Conservation (phyloP, 768 basidiomycete species). For the Lactarius evosmus region DNA sequence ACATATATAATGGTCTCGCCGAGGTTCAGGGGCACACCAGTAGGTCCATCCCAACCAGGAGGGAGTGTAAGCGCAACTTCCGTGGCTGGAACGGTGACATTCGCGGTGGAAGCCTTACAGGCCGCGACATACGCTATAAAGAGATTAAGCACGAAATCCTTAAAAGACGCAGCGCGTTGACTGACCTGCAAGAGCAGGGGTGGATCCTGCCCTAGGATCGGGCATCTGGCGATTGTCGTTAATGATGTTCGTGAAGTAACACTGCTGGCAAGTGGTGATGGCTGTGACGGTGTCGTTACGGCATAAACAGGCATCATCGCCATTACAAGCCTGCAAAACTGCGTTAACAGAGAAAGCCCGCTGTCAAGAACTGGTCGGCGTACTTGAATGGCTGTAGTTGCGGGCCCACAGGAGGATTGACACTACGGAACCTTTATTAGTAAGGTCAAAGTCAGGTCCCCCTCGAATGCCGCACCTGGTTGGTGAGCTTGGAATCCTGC, state of each 20-base stretch:
- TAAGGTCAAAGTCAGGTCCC: neutral
- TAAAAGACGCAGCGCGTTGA: neutral
- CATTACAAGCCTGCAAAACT: constrained; percentile 41
- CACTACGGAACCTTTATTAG: constrained; percentile 36
- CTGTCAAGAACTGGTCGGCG: constrained; percentile 6
- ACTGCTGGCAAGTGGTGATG: constrained; percentile 59
- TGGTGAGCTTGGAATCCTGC: constrained; percentile 33
- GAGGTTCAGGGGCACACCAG: constrained; percentile 44
- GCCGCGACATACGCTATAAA: constrained; percentile 51
- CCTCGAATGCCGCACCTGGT: constrained; percentile 31
- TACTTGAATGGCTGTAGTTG: constrained; percentile 32
- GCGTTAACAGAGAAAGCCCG: neutral
- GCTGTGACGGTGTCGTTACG: constrained; percentile 38
- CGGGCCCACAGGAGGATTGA: constrained; percentile 32
- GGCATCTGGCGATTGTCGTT: constrained; percentile 44
- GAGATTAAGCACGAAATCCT: neutral
- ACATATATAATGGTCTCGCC: constrained; percentile 47
- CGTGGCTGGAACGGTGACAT: constrained; percentile 40
- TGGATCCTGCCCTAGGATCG: constrained; percentile 58
- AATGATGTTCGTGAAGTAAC: constrained; percentile 60
- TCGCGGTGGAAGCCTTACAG: constrained; percentile 39
- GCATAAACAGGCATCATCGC: constrained; percentile 55
- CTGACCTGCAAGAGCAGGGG: constrained; percentile 54
- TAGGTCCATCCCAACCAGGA: constrained; percentile 58
- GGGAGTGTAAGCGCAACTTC: constrained; percentile 47